Evolutionary conservation across 2,329 filamentous ascomycete genomes (phyloP).

Genomic region (Fonsecaea monophora): DNA sequence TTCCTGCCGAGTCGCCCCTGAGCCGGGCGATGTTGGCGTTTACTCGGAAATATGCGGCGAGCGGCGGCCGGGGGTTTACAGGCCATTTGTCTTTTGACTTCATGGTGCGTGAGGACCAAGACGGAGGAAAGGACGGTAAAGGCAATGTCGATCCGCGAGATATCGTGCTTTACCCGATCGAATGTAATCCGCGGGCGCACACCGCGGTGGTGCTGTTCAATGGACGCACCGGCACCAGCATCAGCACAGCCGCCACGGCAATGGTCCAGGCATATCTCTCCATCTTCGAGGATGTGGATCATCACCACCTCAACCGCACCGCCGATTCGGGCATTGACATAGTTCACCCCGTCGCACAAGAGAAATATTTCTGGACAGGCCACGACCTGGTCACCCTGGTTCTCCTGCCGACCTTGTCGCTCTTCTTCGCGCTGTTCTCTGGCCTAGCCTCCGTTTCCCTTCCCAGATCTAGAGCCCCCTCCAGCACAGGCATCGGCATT

Average conservation of each 20-base stretch:
- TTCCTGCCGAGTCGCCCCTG: constrained; percentile 62
- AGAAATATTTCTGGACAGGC: constrained; percentile 68
- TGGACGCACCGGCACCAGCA: constrained; percentile 23
- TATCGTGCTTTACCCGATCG: constrained; percentile 65
- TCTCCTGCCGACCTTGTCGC: constrained; percentile 55
- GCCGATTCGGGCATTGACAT: constrained; percentile 5
- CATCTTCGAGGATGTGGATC: constrained; percentile 43
- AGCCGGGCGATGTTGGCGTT: constrained; percentile 68
- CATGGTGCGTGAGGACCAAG: constrained; percentile 60
- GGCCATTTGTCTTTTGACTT: constrained; percentile 78
- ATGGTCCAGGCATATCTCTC: constrained; percentile 61
- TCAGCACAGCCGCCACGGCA: constrained; percentile 42
- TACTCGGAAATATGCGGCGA: constrained; percentile 64
- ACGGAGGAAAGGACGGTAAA: constrained; percentile 26
- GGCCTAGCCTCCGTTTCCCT: constrained; percentile 5
- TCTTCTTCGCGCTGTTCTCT: constrained; percentile 42
- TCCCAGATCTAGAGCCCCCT: too few relatives aligned
- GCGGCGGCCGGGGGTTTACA: constrained; percentile 61
- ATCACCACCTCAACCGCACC: not conserved
- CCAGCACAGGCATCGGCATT: too few relatives aligned
- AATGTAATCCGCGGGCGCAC: constrained; percentile 73
- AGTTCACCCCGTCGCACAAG: constrained; percentile 34
- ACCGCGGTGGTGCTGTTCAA: constrained; percentile 70
- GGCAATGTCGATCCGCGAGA: not conserved
- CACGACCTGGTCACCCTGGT: constrained; percentile 67